Conservation (phyloP, 2,329 filamentous ascomycete species). For the Ophiostoma quercus region DNA sequence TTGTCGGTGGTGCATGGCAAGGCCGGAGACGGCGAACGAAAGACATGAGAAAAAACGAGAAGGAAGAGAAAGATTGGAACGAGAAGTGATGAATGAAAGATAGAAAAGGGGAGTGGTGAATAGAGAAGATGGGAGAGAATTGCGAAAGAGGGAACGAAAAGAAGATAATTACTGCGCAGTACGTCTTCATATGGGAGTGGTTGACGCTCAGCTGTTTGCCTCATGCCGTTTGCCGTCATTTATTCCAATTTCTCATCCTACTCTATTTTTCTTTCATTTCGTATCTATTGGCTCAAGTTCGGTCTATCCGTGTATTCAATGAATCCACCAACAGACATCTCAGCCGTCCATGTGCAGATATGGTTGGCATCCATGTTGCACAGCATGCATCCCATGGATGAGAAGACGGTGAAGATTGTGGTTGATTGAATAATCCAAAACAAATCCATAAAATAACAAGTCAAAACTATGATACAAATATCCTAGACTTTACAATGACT, state of each 20-base stretch:
- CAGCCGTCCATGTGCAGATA: not conserved
- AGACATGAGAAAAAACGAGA: not conserved
- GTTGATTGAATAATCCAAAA: not conserved
- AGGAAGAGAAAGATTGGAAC: not conserved
- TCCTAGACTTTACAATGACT: not conserved
- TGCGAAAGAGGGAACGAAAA: too few relatives aligned
- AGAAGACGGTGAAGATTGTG: not conserved
- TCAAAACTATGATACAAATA: not conserved
- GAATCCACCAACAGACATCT: not conserved
- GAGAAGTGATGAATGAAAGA: too few relatives aligned
- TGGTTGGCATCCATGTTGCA: not conserved
- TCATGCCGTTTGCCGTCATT: conserved; percentile 7
- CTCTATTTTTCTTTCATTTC: not conserved
- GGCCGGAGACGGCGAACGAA: not conserved
- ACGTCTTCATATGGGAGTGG: not conserved
- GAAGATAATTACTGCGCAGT: not conserved
- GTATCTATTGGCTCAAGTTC: not conserved
- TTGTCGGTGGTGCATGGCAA: not conserved
- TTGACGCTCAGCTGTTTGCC: not conserved
- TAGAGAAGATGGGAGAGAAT: too few relatives aligned
- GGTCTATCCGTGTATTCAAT: not conserved
- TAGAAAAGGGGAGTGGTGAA: too few relatives aligned
- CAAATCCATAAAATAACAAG: not conserved
- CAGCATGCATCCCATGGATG: not conserved
- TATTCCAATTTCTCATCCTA: too few relatives aligned